phyloP scores from a whole-genome alignment of 2,329 filamentous ascomycete genomes.

The Periconia macrospinosa region DNA sequence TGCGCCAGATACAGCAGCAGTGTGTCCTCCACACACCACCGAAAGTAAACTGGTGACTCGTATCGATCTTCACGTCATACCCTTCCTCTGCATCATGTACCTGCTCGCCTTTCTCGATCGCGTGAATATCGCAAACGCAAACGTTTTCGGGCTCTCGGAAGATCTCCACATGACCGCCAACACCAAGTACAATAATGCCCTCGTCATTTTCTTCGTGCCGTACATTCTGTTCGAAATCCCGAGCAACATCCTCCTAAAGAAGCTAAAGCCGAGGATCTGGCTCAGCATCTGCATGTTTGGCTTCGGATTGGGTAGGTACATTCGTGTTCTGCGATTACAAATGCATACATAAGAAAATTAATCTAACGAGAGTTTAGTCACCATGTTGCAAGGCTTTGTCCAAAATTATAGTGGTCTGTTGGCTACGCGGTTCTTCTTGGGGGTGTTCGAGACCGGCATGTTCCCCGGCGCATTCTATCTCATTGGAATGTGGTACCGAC shows the following conservation, averaged over 20 bases:
- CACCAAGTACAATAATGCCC: conserved; percentile 53
- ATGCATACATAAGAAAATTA: not conserved
- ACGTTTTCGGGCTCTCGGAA: conserved; percentile 52
- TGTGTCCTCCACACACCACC: conserved; percentile 53
- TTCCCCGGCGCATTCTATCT: conserved; percentile 66
- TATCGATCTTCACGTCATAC: conserved; percentile 54
- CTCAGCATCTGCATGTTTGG: conserved; percentile 80
- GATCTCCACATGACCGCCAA: conserved; percentile 48
- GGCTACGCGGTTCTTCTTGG: conserved; percentile 79
- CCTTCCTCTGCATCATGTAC: conserved; percentile 55
- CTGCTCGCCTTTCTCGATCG: conserved; percentile 53
- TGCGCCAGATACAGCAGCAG: conserved; percentile 38
- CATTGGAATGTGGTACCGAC: conserved; percentile 87
- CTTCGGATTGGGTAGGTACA: conserved; percentile 65
- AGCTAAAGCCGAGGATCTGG: conserved; percentile 56
- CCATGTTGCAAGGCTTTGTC: conserved; percentile 75
- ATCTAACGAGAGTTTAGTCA: conserved; percentile 47
- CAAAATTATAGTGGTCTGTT: conserved; percentile 77
- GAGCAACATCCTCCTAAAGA: conserved; percentile 55
- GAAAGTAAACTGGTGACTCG: conserved; percentile 49
- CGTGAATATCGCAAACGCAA: conserved; percentile 59
- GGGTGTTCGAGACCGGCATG: conserved; percentile 57
- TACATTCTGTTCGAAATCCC: conserved; percentile 59
- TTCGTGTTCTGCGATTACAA: not conserved
- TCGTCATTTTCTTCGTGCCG: conserved; percentile 59